Conservation (phyloP, 1,139 yeast genomes). For the Geotrichum cucujoidarum region DNA sequence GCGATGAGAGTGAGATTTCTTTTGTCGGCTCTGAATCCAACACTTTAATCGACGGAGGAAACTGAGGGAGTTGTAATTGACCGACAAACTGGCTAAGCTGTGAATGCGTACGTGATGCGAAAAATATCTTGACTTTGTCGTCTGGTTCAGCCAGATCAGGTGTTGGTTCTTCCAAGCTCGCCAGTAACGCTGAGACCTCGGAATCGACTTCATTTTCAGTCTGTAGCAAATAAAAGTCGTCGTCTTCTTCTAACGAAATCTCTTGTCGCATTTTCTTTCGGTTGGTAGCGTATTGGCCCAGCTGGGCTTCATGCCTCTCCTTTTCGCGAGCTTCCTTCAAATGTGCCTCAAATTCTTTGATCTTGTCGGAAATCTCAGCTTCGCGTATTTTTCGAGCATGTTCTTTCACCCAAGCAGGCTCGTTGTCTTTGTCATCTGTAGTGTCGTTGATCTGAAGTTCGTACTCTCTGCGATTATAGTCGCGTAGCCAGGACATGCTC, state of each 20-base stretch:
- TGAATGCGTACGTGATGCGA: conserved; percentile 87
- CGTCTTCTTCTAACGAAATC: conserved; percentile 10
- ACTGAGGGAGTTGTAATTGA: conserved; percentile 59
- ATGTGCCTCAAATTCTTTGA: conserved; percentile 40
- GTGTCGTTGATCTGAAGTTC: conserved; percentile 21
- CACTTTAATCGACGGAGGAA: conserved; percentile 54
- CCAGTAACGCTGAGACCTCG: conserved; percentile 11
- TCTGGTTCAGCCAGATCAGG: conserved; percentile 4
- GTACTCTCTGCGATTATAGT: conserved; percentile 42
- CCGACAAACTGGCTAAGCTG: conserved; percentile 78
- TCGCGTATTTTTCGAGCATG: conserved; percentile 31
- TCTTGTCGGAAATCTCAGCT: conserved; percentile 34
- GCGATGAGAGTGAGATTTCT: conserved; percentile 49
- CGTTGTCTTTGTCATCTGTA: conserved; percentile 45
- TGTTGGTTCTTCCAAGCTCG: conserved; percentile 14
- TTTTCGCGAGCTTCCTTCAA: conserved; percentile 33
- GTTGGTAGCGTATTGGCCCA: background rate
- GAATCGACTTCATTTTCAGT: conserved; percentile 18
- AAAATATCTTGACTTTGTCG: conserved; percentile 44
- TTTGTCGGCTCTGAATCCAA: conserved; percentile 25
- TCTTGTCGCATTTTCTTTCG: conserved; percentile 5
- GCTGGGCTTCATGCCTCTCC: conserved; percentile 24
- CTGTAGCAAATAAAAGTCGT: conserved; percentile 14
- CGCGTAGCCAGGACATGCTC: conserved; percentile 78
- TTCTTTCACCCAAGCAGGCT: conserved; percentile 38